Percentiles rank a stretch among this genome's conserved stretches.
Evolutionary conservation across 2,329 filamentous ascomycete genomes (phyloP).

Genomic region (Fusarium sp.): DNA sequence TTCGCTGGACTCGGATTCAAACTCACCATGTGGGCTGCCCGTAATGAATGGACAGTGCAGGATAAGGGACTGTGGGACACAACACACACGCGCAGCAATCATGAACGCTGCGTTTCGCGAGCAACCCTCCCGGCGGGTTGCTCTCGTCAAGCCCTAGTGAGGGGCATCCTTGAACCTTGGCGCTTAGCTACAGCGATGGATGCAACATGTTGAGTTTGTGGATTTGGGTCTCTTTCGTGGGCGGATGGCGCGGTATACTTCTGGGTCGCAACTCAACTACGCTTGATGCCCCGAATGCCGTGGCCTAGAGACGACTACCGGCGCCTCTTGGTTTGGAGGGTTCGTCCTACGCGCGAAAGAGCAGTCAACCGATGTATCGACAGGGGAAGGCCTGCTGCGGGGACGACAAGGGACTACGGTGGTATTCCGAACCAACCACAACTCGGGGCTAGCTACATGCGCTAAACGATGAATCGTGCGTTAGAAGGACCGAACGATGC

Average conservation of each 20-base stretch:
- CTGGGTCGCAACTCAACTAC: background rate
- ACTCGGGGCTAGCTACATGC: slow-evolving; percentile 33
- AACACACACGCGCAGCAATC: slow-evolving; percentile 15
- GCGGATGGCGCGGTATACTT: slow-evolving; percentile 16
- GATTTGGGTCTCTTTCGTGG: background rate
- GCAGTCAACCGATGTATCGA: slow-evolving; percentile 29
- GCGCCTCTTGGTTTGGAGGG: slow-evolving; percentile 21
- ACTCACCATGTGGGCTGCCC: slow-evolving; percentile 30
- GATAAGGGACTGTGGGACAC: slow-evolving; percentile 22
- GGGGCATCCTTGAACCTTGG: slow-evolving; percentile 17
- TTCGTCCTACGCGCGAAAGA: slow-evolving; percentile 17
- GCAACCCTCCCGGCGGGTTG: slow-evolving; percentile 10
- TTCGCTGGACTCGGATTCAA: slow-evolving; percentile 19
- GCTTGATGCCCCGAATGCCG: slow-evolving; percentile 30
- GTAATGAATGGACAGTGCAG: slow-evolving; percentile 14
- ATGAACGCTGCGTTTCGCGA: slow-evolving; percentile 22
- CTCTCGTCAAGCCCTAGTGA: slow-evolving; percentile 13
- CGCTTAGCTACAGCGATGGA: slow-evolving; percentile 22
- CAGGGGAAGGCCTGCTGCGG: slow-evolving; percentile 38
- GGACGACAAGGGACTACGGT: slow-evolving; percentile 34
- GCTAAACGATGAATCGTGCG: slow-evolving; percentile 45
- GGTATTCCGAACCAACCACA: slow-evolving; percentile 38
- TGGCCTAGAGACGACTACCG: slow-evolving; percentile 32
- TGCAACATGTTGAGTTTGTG: slow-evolving; percentile 6
- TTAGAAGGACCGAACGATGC: slow-evolving; percentile 48